Evolutionary conservation across 2,329 filamentous ascomycete species (phyloP).

Genomic region (Cladosporium sp.): DNA sequence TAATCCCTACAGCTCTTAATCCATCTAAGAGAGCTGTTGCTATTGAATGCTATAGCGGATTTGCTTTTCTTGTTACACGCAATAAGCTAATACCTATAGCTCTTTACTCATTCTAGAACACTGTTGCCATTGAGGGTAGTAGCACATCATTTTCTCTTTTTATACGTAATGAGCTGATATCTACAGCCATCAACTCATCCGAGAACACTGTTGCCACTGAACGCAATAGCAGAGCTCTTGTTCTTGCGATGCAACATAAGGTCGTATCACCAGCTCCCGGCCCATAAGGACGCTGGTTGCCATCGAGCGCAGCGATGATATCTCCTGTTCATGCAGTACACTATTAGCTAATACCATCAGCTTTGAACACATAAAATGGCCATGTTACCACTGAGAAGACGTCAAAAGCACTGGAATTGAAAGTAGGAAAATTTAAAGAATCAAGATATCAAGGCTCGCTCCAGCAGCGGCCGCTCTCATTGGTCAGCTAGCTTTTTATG

Average conservation of each 20-base stretch:
- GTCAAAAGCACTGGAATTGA: not conserved
- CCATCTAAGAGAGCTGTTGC: not conserved
- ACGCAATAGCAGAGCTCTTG: not conserved
- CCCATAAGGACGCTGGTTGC: not conserved
- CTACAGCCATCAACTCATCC: not conserved
- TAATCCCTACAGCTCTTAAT: not conserved
- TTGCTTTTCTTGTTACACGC: not conserved
- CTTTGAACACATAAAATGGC: not conserved
- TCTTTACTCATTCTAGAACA: not conserved
- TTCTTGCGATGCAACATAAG: not conserved
- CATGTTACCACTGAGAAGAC: not conserved
- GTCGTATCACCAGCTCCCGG: not conserved
- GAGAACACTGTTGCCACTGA: not conserved
- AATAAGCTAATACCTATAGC: not conserved
- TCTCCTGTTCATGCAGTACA: not conserved
- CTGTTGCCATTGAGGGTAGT: not conserved
- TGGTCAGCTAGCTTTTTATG: conserved; percentile 4
- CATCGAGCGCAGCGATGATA: not conserved
- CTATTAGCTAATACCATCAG: not conserved
- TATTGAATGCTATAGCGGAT: not conserved
- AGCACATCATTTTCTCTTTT: not conserved
- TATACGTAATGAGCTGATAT: not conserved
- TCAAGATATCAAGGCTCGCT: conserved; percentile 3
- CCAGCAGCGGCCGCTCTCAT: conserved; percentile 7
- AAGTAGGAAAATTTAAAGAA: not conserved